Percentiles rank a stretch among this genome's conserved stretches.
Evolutionary conservation across 106 monocot genomes (phyloP).

Genomic region (Allium sativum): DNA sequence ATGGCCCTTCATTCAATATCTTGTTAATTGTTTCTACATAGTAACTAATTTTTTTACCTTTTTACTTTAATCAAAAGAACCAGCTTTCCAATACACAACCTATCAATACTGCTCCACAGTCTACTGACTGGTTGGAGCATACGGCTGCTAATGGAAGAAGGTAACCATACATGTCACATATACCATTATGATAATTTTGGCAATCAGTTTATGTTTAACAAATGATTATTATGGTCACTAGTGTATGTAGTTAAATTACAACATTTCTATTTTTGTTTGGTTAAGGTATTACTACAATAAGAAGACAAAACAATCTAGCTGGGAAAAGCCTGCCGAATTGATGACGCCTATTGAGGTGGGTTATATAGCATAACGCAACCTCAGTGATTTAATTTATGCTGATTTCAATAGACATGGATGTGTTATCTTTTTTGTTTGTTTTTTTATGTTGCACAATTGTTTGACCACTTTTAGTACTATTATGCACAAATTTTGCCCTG

Average conservation of each 20-base stretch:
- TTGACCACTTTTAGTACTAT: no score
- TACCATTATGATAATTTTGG: background rate
- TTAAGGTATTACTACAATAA: constrained; percentile 81
- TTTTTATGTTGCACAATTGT: no score
- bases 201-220: background rate
- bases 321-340: constrained; percentile 81
- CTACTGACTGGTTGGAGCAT: constrained; percentile 89
- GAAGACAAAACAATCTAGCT: constrained; percentile 77
- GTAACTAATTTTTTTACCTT: no score
- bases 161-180: constrained; percentile 9
- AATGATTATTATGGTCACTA: background rate
- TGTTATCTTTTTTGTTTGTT: no score
- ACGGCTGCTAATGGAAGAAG: constrained; percentile 68
- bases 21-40: no score
- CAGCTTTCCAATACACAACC: constrained; percentile 23
- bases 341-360: constrained; percentile 91
- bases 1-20: no score
- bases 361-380: background rate
- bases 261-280: background rate
- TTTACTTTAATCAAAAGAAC: no score
- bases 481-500: no score
- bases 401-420: no score
- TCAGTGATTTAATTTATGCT: no score
- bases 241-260: background rate
- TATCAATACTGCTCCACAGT: constrained; percentile 16